Conservation (phyloP, 352 stramenopile genomes). For the Pythium grandisporangium region DNA sequence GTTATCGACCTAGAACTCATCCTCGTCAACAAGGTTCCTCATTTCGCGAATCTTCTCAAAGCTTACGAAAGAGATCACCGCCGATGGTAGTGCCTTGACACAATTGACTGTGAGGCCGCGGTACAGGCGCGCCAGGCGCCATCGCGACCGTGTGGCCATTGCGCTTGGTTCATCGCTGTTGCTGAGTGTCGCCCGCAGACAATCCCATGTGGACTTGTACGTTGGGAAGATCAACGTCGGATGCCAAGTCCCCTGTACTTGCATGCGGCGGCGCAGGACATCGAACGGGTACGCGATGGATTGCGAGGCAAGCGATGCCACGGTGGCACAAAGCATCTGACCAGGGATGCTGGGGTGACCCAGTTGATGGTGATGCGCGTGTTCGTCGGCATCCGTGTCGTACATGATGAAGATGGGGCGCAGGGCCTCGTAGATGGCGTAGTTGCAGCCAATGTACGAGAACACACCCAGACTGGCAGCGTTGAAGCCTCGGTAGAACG, state of each 20-base stretch:
- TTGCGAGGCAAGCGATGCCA: conserved; percentile 61
- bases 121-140: conserved; percentile 31
- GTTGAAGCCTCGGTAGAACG: conserved; percentile 73
- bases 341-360: conserved; percentile 60
- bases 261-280: conserved; percentile 66
- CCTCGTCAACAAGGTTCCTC: conserved; percentile 21
- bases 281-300: conserved; percentile 76
- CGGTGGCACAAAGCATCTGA: conserved; percentile 70
- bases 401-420: conserved; percentile 73
- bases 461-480: conserved; percentile 66
- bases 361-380: conserved; percentile 40
- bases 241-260: conserved; percentile 68
- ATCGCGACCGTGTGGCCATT: no score
- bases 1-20: no score
- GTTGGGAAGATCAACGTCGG: conserved; percentile 46
- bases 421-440: conserved; percentile 78
- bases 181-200: conserved; percentile 35
- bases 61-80: conserved; percentile 68
- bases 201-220: conserved; percentile 69
- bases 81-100: conserved; percentile 58
- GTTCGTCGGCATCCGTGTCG: conserved; percentile 35
- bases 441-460: conserved; percentile 79
- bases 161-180: conserved; percentile 10
- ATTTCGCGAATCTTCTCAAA: conserved; percentile 73
- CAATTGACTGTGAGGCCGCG: conserved; percentile 66